phyloP scores from a whole-genome alignment of 805 yeast genomes.

The Debaryomyces prosopidis region DNA sequence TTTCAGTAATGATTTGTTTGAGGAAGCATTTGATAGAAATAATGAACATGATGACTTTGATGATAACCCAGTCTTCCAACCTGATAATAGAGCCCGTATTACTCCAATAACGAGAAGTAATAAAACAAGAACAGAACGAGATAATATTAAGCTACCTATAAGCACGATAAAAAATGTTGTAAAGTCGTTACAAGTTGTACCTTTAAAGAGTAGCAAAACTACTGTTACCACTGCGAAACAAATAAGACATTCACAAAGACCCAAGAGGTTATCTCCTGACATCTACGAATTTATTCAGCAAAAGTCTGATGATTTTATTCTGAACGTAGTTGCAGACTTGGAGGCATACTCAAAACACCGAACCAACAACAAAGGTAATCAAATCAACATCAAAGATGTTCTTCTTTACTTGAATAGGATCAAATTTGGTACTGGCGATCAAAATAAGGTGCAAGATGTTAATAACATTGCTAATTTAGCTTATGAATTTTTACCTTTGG shows the following conservation, averaged over 20 bases:
- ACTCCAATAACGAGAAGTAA: background rate
- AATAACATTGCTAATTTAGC: conserved; percentile 33
- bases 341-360: conserved; percentile 38
- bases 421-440: conserved; percentile 16
- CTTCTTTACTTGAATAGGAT: conserved; percentile 34
- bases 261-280: conserved; percentile 10
- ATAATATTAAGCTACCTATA: conserved; percentile 7
- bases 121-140: background rate
- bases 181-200: conserved; percentile 4
- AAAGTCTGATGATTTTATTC: conserved; percentile 32
- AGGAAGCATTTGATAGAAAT: conserved; percentile 2
- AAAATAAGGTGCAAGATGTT: conserved; percentile 12
- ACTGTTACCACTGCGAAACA: background rate
- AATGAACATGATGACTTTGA: background rate
- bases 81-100: background rate
- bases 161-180: conserved; percentile 18
- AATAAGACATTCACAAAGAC: conserved; percentile 6
- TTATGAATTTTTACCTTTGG: conserved; percentile 35
- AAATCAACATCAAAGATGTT: conserved; percentile 34
- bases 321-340: conserved; percentile 30
- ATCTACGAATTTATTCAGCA: conserved; percentile 20
- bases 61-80: background rate
- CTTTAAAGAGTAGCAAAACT: background rate
- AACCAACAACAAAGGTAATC: conserved; percentile 16
- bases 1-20: conserved; percentile 1